Percentiles rank a stretch among this genome's conserved stretches.
These are phyloP conservation scores for Aspergillus kassunensis DNA, from an alignment of 495 filamentous ascomycete species.

Conservation along the genomic window DNA sequence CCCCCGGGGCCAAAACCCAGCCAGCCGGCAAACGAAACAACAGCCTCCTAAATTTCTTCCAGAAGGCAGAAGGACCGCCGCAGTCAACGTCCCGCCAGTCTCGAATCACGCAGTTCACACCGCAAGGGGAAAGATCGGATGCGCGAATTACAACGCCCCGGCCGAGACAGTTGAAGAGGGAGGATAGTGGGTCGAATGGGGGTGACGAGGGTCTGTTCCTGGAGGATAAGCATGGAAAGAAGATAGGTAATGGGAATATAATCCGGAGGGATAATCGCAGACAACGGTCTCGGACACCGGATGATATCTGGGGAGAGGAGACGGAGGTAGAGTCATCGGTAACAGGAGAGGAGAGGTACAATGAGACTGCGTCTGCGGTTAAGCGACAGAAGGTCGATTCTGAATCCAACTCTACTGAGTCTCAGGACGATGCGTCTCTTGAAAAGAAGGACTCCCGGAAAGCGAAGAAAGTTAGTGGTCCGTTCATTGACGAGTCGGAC, in stretches of 20 bases:
- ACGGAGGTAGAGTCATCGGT: slow-evolving; percentile 3
- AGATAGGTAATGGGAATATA: background rate
- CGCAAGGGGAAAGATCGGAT: slow-evolving; percentile 16
- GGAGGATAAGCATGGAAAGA: slow-evolving; percentile 34
- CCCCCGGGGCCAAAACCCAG: background rate
- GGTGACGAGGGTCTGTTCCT: slow-evolving; percentile 38
- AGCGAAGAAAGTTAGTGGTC: slow-evolving; percentile 34
- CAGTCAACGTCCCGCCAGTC: slow-evolving; percentile 33
- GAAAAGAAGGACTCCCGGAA: slow-evolving; percentile 19
- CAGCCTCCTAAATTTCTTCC: slow-evolving; percentile 80
- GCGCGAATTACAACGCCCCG: slow-evolving; percentile 14
- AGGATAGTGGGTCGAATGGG: slow-evolving; percentile 13
- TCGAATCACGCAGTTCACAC: slow-evolving; percentile 41
- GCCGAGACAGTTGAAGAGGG: slow-evolving; percentile 18
- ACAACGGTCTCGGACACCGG: slow-evolving; percentile 28
- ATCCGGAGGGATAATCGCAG: background rate
- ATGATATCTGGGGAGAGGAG: slow-evolving; percentile 35
- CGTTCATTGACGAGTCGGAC: slow-evolving; percentile 67
- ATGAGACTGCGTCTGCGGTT: slow-evolving; percentile 25
- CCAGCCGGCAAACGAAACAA: slow-evolving; percentile 51
- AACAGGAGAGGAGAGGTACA: slow-evolving; percentile 20
- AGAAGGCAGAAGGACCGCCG: slow-evolving; percentile 57
- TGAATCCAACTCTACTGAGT: no score
- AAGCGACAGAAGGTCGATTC: slow-evolving; percentile 43
- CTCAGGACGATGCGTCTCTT: slow-evolving; percentile 5